Conservation (phyloP, 257 asterid genomes). For the Anisodus acutangulus region DNA sequence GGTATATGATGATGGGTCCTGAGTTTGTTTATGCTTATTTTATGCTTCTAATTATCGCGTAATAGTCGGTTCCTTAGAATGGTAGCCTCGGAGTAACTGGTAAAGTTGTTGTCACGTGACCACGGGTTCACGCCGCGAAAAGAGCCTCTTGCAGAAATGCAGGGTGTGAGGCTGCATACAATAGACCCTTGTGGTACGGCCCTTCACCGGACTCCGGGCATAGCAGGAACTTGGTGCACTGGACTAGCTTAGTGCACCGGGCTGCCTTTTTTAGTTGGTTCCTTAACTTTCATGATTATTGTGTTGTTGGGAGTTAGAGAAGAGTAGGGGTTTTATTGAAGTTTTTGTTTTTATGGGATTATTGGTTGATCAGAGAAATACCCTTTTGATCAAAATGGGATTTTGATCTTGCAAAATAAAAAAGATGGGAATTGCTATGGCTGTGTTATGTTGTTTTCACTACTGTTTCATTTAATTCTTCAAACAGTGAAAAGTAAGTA, state of each 20-base stretch:
- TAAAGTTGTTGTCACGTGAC: too few species aligned
- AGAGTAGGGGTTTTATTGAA: too few species aligned
- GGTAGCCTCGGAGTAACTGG: too few species aligned
- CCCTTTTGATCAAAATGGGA: not conserved
- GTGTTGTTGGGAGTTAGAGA: too few species aligned
- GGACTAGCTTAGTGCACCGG: too few species aligned
- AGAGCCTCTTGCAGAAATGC: too few species aligned
- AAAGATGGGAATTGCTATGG: conserved; percentile 42
- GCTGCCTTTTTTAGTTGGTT: not conserved
- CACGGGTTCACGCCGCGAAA: too few species aligned
- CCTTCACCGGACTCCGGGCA: too few species aligned
- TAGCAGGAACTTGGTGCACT: too few species aligned
- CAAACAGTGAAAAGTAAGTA: conserved; percentile 62
- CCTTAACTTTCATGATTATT: not conserved
- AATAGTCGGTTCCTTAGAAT: not conserved
- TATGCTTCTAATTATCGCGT: not conserved
- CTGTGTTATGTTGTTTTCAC: conserved; percentile 44
- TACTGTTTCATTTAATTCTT: not conserved
- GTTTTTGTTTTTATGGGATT: too few species aligned
- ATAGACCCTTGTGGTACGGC: too few species aligned
- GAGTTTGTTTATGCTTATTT: not conserved
- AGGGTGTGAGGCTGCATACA: too few species aligned
- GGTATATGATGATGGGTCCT: not conserved
- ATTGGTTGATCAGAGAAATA: conserved; percentile 26
- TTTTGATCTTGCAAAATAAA: conserved; percentile 3